Evolutionary conservation across 2,329 filamentous ascomycete genomes (phyloP).

Genomic region (Diaporthe destruens): DNA sequence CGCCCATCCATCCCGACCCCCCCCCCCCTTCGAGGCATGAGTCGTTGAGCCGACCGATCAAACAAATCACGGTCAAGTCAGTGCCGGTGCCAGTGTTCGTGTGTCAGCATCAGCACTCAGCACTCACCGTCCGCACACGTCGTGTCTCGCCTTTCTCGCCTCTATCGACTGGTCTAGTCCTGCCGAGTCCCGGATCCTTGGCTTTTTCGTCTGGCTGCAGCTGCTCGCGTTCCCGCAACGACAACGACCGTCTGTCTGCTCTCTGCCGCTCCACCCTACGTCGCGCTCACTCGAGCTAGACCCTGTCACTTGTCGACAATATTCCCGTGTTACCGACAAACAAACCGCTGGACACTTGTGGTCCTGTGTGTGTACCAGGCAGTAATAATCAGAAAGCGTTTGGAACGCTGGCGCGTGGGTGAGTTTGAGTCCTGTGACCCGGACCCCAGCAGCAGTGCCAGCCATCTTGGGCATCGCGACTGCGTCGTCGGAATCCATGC

Average conservation of each 20-base stretch:
- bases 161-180: conserved; percentile 5
- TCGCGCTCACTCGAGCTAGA: conserved; percentile 22
- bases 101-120: conserved; percentile 27
- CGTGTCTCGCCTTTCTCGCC: conserved; percentile 8
- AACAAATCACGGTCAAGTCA: conserved; percentile 27
- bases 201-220: conserved; percentile 17
- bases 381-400: conserved; percentile 11
- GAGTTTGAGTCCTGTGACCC: conserved; percentile 7
- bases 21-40: conserved; percentile 20
- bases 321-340: background rate
- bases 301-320: conserved; percentile 9
- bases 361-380: conserved; percentile 21
- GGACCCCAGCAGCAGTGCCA: too few species aligned
- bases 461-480: conserved; percentile 10
- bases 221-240: conserved; percentile 14
- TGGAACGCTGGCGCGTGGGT: conserved; percentile 18
- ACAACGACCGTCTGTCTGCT: conserved; percentile 24
- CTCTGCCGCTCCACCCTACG: conserved; percentile 9
- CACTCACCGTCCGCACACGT: conserved; percentile 11
- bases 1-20: conserved; percentile 9
- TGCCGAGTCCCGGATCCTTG: conserved; percentile 1
- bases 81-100: conserved; percentile 12
- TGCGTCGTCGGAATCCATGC: background rate
- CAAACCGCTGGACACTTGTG: background rate
- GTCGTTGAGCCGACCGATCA: conserved; percentile 35